These are phyloP conservation scores for Pseudogymnoascus sp. DNA, from an alignment of 2,329 filamentous ascomycete species.

Conservation along the genomic window DNA sequence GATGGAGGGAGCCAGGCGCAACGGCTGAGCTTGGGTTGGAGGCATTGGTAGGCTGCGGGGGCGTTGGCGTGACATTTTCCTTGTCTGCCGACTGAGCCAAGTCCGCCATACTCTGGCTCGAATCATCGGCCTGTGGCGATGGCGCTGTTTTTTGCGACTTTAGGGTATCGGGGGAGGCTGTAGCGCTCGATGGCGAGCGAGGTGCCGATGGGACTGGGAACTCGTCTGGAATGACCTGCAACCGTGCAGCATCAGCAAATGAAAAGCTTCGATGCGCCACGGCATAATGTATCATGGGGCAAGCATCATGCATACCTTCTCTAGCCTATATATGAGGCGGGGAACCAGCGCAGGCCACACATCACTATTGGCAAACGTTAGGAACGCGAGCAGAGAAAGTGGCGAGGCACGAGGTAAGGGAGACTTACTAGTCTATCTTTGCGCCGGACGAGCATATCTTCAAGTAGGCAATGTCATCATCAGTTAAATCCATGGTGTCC, in stretches of 20 bases:
- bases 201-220: constrained; percentile 58
- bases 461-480: constrained; percentile 33
- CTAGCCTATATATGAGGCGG: constrained; percentile 32
- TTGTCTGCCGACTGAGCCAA: constrained; percentile 52
- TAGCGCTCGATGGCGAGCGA: constrained; percentile 38
- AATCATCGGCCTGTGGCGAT: constrained; percentile 37
- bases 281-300: background rate
- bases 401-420: background rate
- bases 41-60: constrained; percentile 31
- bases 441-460: constrained; percentile 43
- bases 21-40: background rate
- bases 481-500: constrained; percentile 9
- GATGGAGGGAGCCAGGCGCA: constrained; percentile 46
- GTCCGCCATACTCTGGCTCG: constrained; percentile 17
- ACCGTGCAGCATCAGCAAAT: background rate
- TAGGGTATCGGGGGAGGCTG: constrained; percentile 60
- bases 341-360: constrained; percentile 34
- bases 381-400: constrained; percentile 8
- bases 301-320: constrained; percentile 22
- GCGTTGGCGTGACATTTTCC: constrained; percentile 52
- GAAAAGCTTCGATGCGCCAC: background rate
- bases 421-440: constrained; percentile 47
- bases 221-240: constrained; percentile 64
- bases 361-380: constrained; percentile 26
- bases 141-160: constrained; percentile 53